phyloP scores from a whole-genome alignment of 176 grass and related monocot species.

The Oryza meyeriana region DNA sequence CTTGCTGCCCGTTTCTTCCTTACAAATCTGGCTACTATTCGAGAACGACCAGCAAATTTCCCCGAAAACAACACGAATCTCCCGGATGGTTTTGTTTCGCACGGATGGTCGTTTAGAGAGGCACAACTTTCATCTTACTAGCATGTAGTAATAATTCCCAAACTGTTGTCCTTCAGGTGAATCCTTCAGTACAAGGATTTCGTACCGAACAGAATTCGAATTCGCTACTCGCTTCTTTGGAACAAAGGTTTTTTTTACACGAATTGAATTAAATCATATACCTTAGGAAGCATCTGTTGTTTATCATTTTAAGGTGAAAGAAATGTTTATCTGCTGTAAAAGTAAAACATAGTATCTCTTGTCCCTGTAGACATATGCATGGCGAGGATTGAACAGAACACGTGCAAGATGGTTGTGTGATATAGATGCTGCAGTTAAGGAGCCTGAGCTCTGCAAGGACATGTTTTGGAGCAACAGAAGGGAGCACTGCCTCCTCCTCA shows the following conservation, averaged over 20 bases:
- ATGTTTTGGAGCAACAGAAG: background rate
- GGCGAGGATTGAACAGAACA: background rate
- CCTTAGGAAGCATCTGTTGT: too few relatives aligned
- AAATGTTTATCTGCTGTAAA: too few relatives aligned
- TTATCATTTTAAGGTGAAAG: too few relatives aligned
- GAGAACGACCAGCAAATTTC: conserved; percentile 14
- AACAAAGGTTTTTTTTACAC: too few relatives aligned
- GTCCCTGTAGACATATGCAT: too few relatives aligned
- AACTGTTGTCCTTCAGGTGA: too few relatives aligned
- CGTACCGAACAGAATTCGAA: too few relatives aligned
- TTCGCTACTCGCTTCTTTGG: too few relatives aligned
- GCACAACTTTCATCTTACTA: too few relatives aligned
- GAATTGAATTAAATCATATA: too few relatives aligned
- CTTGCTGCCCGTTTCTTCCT: background rate
- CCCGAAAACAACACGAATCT: background rate
- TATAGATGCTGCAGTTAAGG: background rate
- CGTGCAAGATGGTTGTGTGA: background rate
- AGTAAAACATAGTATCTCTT: background rate
- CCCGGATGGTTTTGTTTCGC: background rate
- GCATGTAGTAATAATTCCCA: too few relatives aligned
- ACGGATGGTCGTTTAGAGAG: background rate
- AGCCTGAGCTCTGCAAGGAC: background rate
- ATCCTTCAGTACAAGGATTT: too few relatives aligned
- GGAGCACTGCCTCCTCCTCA: background rate
- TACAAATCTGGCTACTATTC: background rate